Percentiles rank a stretch among this genome's conserved stretches.
Conservation (phyloP, 2,329 filamentous ascomycete genomes). For the Diaporthe nobilis region DNA sequence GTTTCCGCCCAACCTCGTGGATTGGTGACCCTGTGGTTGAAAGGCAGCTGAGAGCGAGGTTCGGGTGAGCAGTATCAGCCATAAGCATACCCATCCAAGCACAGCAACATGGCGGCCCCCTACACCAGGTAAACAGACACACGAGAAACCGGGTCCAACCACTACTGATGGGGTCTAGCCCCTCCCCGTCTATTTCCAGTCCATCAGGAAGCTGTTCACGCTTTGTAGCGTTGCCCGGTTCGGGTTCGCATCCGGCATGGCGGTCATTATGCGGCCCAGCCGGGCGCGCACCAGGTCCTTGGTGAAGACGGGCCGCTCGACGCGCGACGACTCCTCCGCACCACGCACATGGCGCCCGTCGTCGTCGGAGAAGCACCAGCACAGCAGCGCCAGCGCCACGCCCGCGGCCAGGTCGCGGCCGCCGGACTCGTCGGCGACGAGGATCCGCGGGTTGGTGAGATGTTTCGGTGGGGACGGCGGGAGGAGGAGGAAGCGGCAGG, state of each 20-base stretch:
- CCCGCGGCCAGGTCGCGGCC: conserved; percentile 88
- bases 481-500: conserved; percentile 54
- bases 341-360: conserved; percentile 62
- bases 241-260: conserved; percentile 84
- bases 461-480: neutral
- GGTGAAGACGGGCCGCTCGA: conserved; percentile 62
- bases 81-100: no score
- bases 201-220: conserved; percentile 91
- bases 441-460: conserved; percentile 46
- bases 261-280: conserved; percentile 86
- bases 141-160: no score
- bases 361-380: conserved; percentile 76
- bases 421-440: conserved; percentile 78
- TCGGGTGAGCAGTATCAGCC: no score
- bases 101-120: no score
- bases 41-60: no score
- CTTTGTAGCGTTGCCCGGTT: conserved; percentile 89
- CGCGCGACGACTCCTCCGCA: conserved; percentile 40
- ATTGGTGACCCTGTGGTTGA: no score
- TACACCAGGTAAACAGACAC: neutral
- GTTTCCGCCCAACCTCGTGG: no score
- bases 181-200: conserved; percentile 51
- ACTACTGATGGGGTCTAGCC: neutral
- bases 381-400: conserved; percentile 81
- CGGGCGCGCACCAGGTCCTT: conserved; percentile 84